Base-by-base conservation (phyloP, 2,329 filamentous ascomycete genomes). In the Tolypocladium amazonense region DNA sequence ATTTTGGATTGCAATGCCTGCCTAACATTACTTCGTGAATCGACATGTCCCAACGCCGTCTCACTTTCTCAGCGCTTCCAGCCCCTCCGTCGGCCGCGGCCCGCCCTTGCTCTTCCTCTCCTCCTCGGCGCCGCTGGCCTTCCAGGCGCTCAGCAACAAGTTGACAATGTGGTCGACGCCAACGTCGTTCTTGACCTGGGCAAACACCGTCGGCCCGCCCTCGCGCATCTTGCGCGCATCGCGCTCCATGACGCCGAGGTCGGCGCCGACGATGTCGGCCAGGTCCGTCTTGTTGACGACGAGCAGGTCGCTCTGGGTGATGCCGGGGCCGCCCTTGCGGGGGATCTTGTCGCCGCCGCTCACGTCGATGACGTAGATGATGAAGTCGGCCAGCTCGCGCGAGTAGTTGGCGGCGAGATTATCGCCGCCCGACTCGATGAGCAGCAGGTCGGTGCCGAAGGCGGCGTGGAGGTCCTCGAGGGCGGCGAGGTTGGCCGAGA, bases 351-450 rank as follows among this genome's bases (percentile, higher is more conserved):
- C 94, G 15, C 94, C 94, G 27, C 94, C 94, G 59, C 87, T 89
- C 23, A 99, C 94, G 75, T 99, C 94, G 67, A 99, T 97, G 37
- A 99, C 94, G 73, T 99, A 99, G 76, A 99, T 88, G 75, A 99
- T 99, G 73, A 89, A 99, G 74, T 99, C 94, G 1, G 94, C 94
- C 65, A 99, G 80, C 76, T 99, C 94, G 60, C 94, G 83, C 59
- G 85, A 90, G 81, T 99, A 99, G 79, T 99, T 99, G 4, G 94
- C 94, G 0, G 94, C 94, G 1, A 99, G 83, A 73, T 99, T 99
- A 73, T 99, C 94, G 60, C 94, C 94, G 53, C 94, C 94, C 23
- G 87, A 92, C 77, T 99, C 94, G 71, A 99, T 99, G 50, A 99
- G 85, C 30, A 99, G 82, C 27, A 99, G 74, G 70, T 97, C 90